Evolutionary conservation across 169 alveolate genomes (phyloP).

Genomic region (Theileria sp.): DNA sequence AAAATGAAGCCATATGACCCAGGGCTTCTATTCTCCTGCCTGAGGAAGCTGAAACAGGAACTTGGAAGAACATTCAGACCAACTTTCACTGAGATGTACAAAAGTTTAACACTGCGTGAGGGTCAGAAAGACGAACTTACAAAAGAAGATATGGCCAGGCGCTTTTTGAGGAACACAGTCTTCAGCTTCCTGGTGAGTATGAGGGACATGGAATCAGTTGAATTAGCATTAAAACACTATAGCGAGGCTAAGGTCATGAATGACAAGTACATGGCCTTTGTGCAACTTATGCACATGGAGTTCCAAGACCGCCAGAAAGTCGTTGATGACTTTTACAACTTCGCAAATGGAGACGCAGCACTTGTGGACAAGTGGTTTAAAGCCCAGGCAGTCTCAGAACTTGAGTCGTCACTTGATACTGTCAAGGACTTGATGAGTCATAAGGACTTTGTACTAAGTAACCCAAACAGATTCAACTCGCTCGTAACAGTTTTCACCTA

Average conservation of each 20-base stretch:
- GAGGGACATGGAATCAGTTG: conserved; percentile 52
- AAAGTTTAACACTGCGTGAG: conserved; percentile 11
- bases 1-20: conserved; percentile 64
- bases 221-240: conserved; percentile 52
- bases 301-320: conserved; percentile 42
- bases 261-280: conserved; percentile 55
- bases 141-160: conserved; percentile 64
- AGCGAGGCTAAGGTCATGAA: conserved; percentile 35
- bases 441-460: conserved; percentile 68
- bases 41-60: conserved; percentile 16
- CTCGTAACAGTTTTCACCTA: conserved; percentile 77
- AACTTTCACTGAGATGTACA: conserved; percentile 33
- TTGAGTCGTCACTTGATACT: conserved; percentile 65
- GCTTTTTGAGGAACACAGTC: conserved; percentile 55
- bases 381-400: conserved; percentile 71
- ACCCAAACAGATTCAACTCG: conserved; percentile 77
- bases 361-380: conserved; percentile 76
- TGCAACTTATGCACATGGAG: conserved; percentile 63
- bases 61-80: conserved; percentile 25
- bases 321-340: conserved; percentile 52
- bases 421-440: conserved; percentile 58
- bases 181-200: conserved; percentile 48
- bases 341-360: conserved; percentile 62
- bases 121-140: conserved; percentile 43
- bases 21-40: conserved; percentile 20